A percentile compares a stretch with the other conserved stretches of the same genome.
These are phyloP conservation scores for Alternaria hordeiaustralica DNA, from an alignment of 2,329 filamentous ascomycete genomes.

Conservation along the genomic window DNA sequence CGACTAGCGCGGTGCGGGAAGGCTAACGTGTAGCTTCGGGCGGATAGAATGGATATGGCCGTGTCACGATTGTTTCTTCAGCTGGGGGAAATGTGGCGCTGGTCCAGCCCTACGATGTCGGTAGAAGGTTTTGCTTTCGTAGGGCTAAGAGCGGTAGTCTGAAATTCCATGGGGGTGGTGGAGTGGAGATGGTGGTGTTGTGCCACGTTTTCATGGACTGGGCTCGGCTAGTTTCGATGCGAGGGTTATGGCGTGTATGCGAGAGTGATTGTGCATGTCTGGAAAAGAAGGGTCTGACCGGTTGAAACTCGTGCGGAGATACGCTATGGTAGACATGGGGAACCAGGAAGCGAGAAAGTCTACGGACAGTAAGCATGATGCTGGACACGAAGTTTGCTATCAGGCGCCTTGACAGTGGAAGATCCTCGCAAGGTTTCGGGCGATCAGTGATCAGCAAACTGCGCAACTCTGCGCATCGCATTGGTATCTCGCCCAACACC, in stretches of 20 bases:
- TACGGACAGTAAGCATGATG: neutral
- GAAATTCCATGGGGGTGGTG: neutral
- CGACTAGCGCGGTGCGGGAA: neutral
- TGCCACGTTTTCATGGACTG: neutral
- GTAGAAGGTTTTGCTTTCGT: neutral
- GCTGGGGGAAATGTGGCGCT: neutral
- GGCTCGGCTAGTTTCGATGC: neutral
- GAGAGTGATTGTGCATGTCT: neutral
- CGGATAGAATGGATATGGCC: neutral
- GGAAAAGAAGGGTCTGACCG: neutral
- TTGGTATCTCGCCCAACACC: neutral
- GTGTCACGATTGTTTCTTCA: neutral
- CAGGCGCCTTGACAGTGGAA: neutral
- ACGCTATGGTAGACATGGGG: neutral
- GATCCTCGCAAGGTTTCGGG: neutral
- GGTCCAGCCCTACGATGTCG: neutral
- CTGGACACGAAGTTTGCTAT: neutral
- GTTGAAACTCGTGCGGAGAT: neutral
- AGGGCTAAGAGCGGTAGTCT: neutral
- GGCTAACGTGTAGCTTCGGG: neutral
- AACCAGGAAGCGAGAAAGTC: neutral
- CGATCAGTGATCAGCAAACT: slow-evolving; percentile 1
- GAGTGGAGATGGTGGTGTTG: neutral
- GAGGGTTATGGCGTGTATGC: neutral
- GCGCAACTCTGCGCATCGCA: neutral